A percentile compares a stretch with the other conserved stretches of the same genome.
phyloP scores from a whole-genome alignment of 805 yeast species.

The Wickerhamiella alocasiicola region DNA sequence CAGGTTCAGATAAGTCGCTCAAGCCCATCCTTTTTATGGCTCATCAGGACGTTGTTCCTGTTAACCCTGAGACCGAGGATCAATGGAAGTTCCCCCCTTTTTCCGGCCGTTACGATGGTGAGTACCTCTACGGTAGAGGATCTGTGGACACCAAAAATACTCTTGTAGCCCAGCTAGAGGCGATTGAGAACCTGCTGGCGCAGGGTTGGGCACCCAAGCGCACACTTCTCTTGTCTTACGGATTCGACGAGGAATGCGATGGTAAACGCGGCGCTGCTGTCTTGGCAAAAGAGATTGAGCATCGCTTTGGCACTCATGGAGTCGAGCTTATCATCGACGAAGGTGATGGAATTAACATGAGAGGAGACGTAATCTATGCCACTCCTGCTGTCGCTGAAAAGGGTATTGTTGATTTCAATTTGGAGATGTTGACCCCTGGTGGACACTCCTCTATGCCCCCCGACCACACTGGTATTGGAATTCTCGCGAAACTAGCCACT shows the following conservation, averaged over 20 bases:
- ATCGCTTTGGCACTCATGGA: constrained; percentile 49
- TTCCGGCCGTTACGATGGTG: constrained; percentile 54
- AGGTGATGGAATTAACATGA: constrained; percentile 36
- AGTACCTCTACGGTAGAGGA: constrained; percentile 64
- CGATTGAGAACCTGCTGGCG: constrained; percentile 43
- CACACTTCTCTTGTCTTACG: constrained; percentile 55
- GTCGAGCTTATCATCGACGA: constrained; percentile 61
- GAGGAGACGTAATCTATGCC: constrained; percentile 41
- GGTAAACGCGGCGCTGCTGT: constrained; percentile 50
- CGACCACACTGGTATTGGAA: constrained; percentile 69
- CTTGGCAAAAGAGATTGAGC: constrained; percentile 36
- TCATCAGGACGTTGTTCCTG: constrained; percentile 78
- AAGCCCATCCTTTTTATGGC: constrained; percentile 63
- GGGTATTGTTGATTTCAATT: constrained; percentile 40
- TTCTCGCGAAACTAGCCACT: constrained; percentile 48
- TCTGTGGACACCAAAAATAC: constrained; percentile 64
- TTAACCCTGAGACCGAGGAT: constrained; percentile 39
- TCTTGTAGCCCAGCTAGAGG: constrained; percentile 53
- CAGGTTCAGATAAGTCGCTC: constrained; percentile 39
- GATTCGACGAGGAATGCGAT: constrained; percentile 69
- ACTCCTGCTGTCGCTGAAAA: constrained; percentile 51
- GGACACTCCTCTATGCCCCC: constrained; percentile 82
- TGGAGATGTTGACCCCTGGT: constrained; percentile 52
- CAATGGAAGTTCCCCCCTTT: constrained; percentile 64
- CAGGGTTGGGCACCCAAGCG: constrained; percentile 48